phyloP scores from a whole-genome alignment of 2,329 filamentous ascomycete genomes.

The Bipolaris sorokiniana region DNA sequence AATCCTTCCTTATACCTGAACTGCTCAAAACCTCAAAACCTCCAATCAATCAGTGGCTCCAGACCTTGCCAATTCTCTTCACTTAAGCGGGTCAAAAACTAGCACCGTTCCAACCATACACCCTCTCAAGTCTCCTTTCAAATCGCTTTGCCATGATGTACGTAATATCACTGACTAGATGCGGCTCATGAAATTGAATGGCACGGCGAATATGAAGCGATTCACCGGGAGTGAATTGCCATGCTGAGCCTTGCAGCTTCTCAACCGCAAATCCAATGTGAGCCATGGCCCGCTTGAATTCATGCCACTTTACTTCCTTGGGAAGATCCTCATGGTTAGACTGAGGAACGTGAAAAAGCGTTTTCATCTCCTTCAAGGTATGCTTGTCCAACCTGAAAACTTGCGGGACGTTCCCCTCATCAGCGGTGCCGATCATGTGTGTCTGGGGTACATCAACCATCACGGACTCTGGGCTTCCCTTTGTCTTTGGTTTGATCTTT shows the following conservation, averaged over 20 bases:
- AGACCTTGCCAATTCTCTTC: not conserved
- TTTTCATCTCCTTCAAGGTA: not conserved
- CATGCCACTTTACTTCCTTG: slow-evolving; percentile 60
- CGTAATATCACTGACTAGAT: slow-evolving; percentile 60
- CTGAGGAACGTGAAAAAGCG: not conserved
- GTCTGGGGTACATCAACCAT: not conserved
- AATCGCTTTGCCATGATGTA: slow-evolving; percentile 56
- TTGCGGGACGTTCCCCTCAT: not conserved
- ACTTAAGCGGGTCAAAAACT: slow-evolving; percentile 1
- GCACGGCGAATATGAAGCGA: slow-evolving; percentile 52
- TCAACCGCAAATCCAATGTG: slow-evolving; percentile 58
- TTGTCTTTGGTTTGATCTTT: slow-evolving; percentile 15
- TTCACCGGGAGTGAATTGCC: slow-evolving; percentile 56
- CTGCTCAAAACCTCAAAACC: not conserved
- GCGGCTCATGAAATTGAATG: slow-evolving; percentile 68
- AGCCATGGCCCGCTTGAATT: slow-evolving; percentile 61
- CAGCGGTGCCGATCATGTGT: not conserved
- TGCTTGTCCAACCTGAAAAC: not conserved
- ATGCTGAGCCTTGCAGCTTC: slow-evolving; percentile 67
- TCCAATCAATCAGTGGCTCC: not conserved
- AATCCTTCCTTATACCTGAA: not conserved
- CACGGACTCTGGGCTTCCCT: not conserved
- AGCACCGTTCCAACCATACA: slow-evolving; percentile 2
- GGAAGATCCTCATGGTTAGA: slow-evolving; percentile 39
- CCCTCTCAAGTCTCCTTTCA: slow-evolving; percentile 51